Conservation (phyloP, 306 rosid species). For the Rubus parviflorus region DNA sequence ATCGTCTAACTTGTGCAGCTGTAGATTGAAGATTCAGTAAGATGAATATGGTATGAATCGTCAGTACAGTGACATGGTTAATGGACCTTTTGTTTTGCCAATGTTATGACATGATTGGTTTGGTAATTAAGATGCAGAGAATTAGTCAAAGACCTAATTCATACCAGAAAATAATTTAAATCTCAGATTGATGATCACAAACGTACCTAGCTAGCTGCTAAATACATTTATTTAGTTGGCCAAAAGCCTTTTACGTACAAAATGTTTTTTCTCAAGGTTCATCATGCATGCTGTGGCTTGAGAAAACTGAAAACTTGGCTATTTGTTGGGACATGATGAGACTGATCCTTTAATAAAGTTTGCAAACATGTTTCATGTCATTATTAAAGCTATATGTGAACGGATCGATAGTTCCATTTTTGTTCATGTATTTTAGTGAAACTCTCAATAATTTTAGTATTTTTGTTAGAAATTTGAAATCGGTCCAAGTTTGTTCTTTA, state of each 20-base stretch:
- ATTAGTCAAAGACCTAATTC: too few species aligned
- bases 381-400: background rate
- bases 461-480: too few species aligned
- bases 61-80: background rate
- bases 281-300: background rate
- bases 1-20: background rate
- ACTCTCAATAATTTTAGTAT: too few species aligned
- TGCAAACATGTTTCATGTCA: background rate
- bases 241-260: background rate
- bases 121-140: background rate
- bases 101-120: background rate
- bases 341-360: background rate
- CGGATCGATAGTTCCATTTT: too few species aligned
- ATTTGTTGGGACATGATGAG: background rate
- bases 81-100: background rate
- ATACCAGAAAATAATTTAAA: background rate
- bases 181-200: background rate
- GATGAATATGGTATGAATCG: background rate
- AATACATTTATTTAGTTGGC: background rate
- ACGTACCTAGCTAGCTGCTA: too few species aligned
- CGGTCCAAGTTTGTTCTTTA: too few species aligned
- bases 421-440: too few species aligned
- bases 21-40: slow-evolving; percentile 2
- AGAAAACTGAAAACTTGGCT: background rate
- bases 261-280: background rate